Evolutionary conservation across 306 rosid species (phyloP), one percentile per base, ranked within the genome.

Genomic region (Prunus dulcis): DNA sequence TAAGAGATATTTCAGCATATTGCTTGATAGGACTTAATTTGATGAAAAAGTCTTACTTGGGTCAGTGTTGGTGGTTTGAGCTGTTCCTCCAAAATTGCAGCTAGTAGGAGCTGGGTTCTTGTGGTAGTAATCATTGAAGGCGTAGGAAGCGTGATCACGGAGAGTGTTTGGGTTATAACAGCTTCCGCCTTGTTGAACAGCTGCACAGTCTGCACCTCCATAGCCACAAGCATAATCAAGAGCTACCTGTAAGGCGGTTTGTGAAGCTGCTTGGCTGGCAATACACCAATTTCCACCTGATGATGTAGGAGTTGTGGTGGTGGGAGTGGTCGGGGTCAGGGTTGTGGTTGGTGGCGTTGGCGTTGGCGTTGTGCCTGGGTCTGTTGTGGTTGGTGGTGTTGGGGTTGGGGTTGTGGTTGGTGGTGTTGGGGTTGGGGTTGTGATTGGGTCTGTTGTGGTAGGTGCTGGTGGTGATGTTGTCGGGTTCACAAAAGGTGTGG

Each of bases 211-310:
- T 71, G 97, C 86, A 56, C 92, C 92, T 57, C 98, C 96, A 74
- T 85, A 84, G 60, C 98, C 97, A 76, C 98, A 92, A 65, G 97
- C 98, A 71, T 95, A 92, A 82, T 92, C 97, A 56, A 95, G 88
- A 74, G 99, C 99, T 67, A 84, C 93, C 84, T 92, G 99, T 47
- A 92, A 77, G 55, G 89, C 92, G 50, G 90, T 88, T 65, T 88
- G 93, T 30, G 97, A 81, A 80, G 96, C 87, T 34, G 87, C 27
- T 71, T 81, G 88, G 72, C 65, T 90, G 69, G 96, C 97, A 77
- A 88, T 76, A 78, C 98, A 95, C 99, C 99, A 95, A 69, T 82
- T 75, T 43, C 90, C 92, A 9, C 97, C 88, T 17, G 92, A 74
- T 65, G 77, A 12, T 6, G 89, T 71, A 43, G 90, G 75, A 0